Conservation (phyloP, 2,329 filamentous ascomycete species). For the Fusarium azukiicola region DNA sequence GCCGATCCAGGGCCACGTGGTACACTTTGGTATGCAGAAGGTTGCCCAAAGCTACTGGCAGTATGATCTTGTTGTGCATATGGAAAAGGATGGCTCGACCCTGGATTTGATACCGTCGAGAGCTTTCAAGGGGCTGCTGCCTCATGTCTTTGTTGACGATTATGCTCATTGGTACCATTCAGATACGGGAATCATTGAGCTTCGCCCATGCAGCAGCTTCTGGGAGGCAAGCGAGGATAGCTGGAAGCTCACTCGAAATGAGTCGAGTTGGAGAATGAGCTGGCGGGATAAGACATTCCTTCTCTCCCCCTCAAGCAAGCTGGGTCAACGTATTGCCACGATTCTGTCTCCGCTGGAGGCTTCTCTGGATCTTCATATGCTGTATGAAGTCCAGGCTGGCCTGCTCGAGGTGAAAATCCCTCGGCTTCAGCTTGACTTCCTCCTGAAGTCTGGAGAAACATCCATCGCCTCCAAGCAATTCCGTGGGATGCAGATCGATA, state of each 20-base stretch:
- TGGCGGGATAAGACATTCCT: neutral
- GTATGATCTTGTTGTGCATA: conserved; percentile 60
- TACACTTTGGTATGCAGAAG: conserved; percentile 61
- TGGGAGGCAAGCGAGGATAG: conserved; percentile 51
- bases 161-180: conserved; percentile 72
- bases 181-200: conserved; percentile 54
- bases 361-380: conserved; percentile 29
- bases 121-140: conserved; percentile 56
- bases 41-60: conserved; percentile 39
- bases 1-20: conserved; percentile 45
- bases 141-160: conserved; percentile 61
- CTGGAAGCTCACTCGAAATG: conserved; percentile 52
- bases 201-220: conserved; percentile 51
- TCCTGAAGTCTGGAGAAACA: neutral
- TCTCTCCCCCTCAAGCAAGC: neutral
- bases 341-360: conserved; percentile 34
- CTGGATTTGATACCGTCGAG: conserved; percentile 60
- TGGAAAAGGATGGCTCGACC: conserved; percentile 25
- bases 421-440: conserved; percentile 51
- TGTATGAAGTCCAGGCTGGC: neutral
- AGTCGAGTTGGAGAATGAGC: conserved; percentile 32
- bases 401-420: conserved; percentile 26
- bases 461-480: conserved; percentile 39
- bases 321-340: neutral
- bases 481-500: conserved; percentile 41